phyloP scores from a whole-genome alignment of 2,329 filamentous ascomycete genomes.

The Taxawa tesnikishii region DNA sequence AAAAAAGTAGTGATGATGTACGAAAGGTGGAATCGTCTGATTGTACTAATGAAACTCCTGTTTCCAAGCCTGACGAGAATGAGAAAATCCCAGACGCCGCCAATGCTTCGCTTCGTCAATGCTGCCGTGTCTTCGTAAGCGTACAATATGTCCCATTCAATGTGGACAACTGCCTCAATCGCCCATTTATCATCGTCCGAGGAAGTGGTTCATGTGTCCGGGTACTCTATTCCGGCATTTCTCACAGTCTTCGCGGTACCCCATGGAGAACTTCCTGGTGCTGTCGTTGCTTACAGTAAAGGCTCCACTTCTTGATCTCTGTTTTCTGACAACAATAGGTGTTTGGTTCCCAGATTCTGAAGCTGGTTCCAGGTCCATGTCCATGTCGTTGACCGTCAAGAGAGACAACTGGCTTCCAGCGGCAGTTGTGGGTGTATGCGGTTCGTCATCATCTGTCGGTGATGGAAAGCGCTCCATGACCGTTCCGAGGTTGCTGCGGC shows the following conservation, averaged over 20 bases:
- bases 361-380: constrained; percentile 14
- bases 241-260: constrained; percentile 36
- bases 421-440: constrained; percentile 17
- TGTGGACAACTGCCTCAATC: background rate
- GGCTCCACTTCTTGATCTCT: constrained; percentile 22
- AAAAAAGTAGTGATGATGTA: too few relatives aligned
- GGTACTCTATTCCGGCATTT: constrained; percentile 35
- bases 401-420: constrained; percentile 22
- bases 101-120: too few relatives aligned
- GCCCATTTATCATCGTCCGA: constrained; percentile 13
- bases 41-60: too few relatives aligned
- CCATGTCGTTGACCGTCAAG: constrained; percentile 22
- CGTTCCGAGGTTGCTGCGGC: constrained; percentile 2
- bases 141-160: too few relatives aligned
- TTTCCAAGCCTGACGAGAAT: too few relatives aligned
- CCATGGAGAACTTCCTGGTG: constrained; percentile 23
- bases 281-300: constrained; percentile 8
- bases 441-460: constrained; percentile 22
- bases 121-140: too few relatives aligned
- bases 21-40: too few relatives aligned
- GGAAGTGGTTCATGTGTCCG: constrained; percentile 37
- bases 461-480: constrained; percentile 14
- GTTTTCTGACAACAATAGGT: constrained; percentile 18
- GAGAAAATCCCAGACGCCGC: too few relatives aligned
- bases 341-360: constrained; percentile 8